A percentile compares a stretch with the other conserved stretches of the same genome.
Conservation (phyloP, 2,329 filamentous ascomycete genomes). For the Exutisphaerella laricina region DNA sequence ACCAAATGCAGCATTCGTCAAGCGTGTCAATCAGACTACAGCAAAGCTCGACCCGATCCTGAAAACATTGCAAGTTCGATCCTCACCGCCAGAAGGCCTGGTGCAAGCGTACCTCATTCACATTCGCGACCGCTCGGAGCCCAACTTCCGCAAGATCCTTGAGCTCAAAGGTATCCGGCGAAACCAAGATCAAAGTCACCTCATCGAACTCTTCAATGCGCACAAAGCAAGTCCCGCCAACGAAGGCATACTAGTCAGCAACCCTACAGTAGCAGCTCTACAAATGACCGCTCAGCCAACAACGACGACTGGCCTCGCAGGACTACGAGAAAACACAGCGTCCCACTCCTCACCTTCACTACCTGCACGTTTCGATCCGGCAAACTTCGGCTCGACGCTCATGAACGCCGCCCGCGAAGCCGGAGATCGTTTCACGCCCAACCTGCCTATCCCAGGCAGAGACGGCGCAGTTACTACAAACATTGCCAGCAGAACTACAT, state of each 20-base stretch:
- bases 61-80: slow-evolving; percentile 92
- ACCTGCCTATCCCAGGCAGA: slow-evolving; percentile 32
- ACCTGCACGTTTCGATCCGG: slow-evolving; percentile 62
- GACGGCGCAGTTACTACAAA: slow-evolving; percentile 22
- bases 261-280: slow-evolving; percentile 63
- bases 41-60: slow-evolving; percentile 84
- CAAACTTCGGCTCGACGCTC: slow-evolving; percentile 69
- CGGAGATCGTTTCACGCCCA: slow-evolving; percentile 65
- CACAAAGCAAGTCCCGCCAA: slow-evolving; percentile 64
- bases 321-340: slow-evolving; percentile 37
- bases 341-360: slow-evolving; percentile 34
- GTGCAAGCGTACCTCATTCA: slow-evolving; percentile 98
- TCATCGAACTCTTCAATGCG: slow-evolving; percentile 86
- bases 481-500: slow-evolving; percentile 32
- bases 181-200: slow-evolving; percentile 72
- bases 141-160: slow-evolving; percentile 93
- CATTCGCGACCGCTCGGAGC: slow-evolving; percentile 86
- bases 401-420: slow-evolving; percentile 83
- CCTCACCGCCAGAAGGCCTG: slow-evolving; percentile 84
- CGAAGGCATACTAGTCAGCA: slow-evolving; percentile 62
- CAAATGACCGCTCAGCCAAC: slow-evolving; percentile 43
- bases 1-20: slow-evolving; percentile 63
- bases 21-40: slow-evolving; percentile 79
- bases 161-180: slow-evolving; percentile 85
- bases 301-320: slow-evolving; percentile 26